These are phyloP conservation scores for Neurospora cerealis DNA, from an alignment of 495 filamentous ascomycete species.

Conservation along the genomic window DNA sequence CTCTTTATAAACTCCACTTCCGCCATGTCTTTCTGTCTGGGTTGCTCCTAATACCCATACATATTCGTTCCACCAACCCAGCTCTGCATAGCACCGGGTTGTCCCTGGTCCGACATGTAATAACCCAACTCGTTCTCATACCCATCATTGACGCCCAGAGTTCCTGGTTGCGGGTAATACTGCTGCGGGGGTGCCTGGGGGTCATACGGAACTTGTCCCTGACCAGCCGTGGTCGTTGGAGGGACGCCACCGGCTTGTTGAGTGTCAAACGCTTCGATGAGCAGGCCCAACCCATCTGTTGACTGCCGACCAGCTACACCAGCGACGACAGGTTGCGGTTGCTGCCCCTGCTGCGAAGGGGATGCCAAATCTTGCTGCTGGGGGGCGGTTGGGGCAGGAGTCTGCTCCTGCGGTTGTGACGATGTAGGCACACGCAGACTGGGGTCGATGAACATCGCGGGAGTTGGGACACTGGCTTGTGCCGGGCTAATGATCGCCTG, in stretches of 20 bases:
- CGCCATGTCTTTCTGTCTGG: neutral
- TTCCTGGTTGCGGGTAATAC: conserved; percentile 12
- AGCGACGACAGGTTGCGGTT: neutral
- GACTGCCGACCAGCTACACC: conserved; percentile 6
- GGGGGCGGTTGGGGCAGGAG: neutral
- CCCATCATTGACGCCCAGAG: conserved; percentile 17
- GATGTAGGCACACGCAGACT: conserved; percentile 11
- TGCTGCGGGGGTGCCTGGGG: conserved; percentile 10
- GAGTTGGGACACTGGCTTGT: neutral
- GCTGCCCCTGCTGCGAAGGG: neutral
- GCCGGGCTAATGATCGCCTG: neutral
- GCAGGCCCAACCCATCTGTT: conserved; percentile 17
- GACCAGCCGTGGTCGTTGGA: neutral
- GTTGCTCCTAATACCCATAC: conserved; percentile 12
- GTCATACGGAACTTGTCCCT: conserved; percentile 8
- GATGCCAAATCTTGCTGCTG: neutral
- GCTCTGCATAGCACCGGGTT: conserved; percentile 7
- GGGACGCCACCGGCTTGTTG: conserved; percentile 4
- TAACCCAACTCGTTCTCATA: conserved; percentile 24
- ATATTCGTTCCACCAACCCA: conserved; percentile 14
- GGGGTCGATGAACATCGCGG: conserved; percentile 14
- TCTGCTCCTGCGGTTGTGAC: conserved; percentile 3
- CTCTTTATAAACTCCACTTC: neutral
- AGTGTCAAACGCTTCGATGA: conserved; percentile 23
- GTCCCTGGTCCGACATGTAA: conserved; percentile 18